phyloP scores from a whole-genome alignment of 1,284 basidiomycete species.

The Inonotus obliquus region DNA sequence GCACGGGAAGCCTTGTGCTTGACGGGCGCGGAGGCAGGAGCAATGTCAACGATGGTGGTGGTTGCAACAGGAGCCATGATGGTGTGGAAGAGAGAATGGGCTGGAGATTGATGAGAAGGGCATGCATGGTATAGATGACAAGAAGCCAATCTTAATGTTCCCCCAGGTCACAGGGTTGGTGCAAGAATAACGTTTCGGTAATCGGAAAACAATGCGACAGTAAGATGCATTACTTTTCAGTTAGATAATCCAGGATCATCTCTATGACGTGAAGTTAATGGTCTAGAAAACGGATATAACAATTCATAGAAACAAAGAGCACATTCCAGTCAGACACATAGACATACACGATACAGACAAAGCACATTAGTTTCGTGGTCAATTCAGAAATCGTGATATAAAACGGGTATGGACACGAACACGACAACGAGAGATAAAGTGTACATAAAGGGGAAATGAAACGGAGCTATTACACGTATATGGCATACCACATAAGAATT shows the following conservation, averaged over 20 bases:
- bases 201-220: no score
- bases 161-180: background rate
- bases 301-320: background rate
- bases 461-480: background rate
- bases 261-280: no score
- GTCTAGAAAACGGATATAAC: background rate
- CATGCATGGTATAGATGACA: background rate
- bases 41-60: background rate
- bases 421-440: background rate
- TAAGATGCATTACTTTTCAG: no score
- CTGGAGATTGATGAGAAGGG: background rate
- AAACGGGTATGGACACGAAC: background rate
- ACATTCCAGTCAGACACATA: background rate
- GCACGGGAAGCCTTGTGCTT: background rate
- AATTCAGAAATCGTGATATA: background rate
- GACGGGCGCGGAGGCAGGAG: background rate
- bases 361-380: background rate
- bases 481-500: background rate
- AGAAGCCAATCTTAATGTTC: background rate
- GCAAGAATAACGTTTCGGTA: background rate
- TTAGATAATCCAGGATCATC: no score
- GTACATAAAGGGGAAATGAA: background rate
- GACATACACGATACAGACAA: background rate
- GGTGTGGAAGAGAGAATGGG: background rate
- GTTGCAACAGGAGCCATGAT: conserved; percentile 8